These are phyloP conservation scores for Globisporangium camurandrum DNA, from an alignment of 352 stramenopile species.

Conservation along the genomic window DNA sequence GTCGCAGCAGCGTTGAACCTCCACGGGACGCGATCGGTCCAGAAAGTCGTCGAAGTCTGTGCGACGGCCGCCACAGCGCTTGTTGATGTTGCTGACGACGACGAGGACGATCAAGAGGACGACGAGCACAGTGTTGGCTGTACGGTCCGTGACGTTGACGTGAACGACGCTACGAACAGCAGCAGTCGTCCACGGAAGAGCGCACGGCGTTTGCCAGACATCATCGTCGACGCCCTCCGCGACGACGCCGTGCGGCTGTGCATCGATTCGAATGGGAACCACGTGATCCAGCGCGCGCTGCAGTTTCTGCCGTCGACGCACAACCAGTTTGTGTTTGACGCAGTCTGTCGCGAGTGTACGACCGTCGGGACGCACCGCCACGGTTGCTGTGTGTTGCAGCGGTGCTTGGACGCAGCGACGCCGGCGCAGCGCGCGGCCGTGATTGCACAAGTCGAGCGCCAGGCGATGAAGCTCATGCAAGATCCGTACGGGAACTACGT, in stretches of 20 bases:
- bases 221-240: conserved; percentile 92
- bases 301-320: conserved; percentile 92
- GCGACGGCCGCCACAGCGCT: conserved; percentile 68
- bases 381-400: conserved; percentile 96
- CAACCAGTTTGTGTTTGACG: conserved; percentile 96
- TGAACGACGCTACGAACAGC: conserved; percentile 14
- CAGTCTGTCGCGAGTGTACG: conserved; percentile 92
- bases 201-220: conserved; percentile 64
- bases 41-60: conserved; percentile 97
- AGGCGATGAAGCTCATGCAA: conserved; percentile 95
- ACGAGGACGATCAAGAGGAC: conserved; percentile 29
- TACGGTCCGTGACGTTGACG: conserved; percentile 1
- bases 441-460: conserved; percentile 92
- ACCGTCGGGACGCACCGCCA: conserved; percentile 96
- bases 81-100: conserved; percentile 37
- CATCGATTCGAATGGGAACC: conserved; percentile 97
- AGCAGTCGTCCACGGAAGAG: conserved; percentile 7
- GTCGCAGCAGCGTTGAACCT: conserved; percentile 96
- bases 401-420: conserved; percentile 91
- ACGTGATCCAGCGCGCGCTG: conserved; percentile 96
- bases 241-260: conserved; percentile 92
- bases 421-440: conserved; percentile 84
- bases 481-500: conserved; percentile 91
- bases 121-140: too few species aligned
- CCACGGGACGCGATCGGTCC: conserved; percentile 96